Evolutionary conservation across 2,329 filamentous ascomycete species (phyloP), one percentile per base, ranked within the genome.

Genomic region (Pseudogymnoascus pannorum): DNA sequence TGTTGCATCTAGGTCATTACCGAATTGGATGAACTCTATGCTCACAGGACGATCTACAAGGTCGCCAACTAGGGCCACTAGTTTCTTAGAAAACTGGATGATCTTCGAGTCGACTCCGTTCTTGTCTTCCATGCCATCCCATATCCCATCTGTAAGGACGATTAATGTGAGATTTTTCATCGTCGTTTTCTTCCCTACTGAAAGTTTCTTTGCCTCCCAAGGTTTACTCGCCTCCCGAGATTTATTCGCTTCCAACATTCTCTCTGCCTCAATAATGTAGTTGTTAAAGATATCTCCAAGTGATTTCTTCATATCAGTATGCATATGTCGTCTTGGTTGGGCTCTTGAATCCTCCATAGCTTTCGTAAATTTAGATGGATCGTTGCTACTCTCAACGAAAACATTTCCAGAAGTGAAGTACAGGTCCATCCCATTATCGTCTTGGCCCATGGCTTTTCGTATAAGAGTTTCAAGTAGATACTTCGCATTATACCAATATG

Each of bases 11-110:
- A 36, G 33, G 31, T 72, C 66, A 16, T 68, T 24, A 0, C 71
- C 71, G 24, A 73, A 72, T 14, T 66, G 67, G 5, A 73, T 64
- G 54, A 73, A 73, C 12, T 72, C 66, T 14, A 73, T 68, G 14
- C 66, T 70, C 1, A 72, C 63, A 6, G 68, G 69, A 4, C 70
- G 63, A 26, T 62, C 22, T 57, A 60, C 57, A 11, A 64, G 54
- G 48, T 59, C 54, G 4, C 38, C 20, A 16, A 18, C 26, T 18
- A 60, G 18, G 12, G 33, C 2, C 22, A 44, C n/a, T 22, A 66
- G 16, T 14, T 16, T 18, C 16, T 35, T 51, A 2, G 59, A 35
- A 36, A 64, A 64, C 1, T 59, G 42, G 22, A 44, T 40, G 36
- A 68, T 62, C 18, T 42, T 59, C n/a, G 61, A 9, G 18, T 40